These are phyloP conservation scores for Naganishia randhawae DNA, from an alignment of 768 basidiomycete genomes.

Conservation along the genomic window DNA sequence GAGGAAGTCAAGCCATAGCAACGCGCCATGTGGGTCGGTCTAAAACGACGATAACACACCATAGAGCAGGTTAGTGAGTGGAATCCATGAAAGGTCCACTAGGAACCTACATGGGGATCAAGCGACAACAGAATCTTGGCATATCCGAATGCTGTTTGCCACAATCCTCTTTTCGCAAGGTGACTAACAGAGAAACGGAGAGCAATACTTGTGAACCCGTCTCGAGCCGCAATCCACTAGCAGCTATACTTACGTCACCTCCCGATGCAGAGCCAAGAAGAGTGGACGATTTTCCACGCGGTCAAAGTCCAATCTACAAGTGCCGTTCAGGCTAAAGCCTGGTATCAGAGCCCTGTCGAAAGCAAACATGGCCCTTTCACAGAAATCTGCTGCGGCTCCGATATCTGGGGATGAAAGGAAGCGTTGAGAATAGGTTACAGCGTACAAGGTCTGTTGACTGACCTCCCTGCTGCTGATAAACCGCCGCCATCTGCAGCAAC, in stretches of 20 bases:
- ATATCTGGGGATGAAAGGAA: conserved; percentile 61
- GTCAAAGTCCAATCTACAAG: conserved; percentile 82
- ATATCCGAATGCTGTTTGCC: conserved; percentile 86
- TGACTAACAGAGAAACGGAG: conserved; percentile 56
- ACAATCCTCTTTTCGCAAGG: conserved; percentile 80
- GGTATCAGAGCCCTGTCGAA: conserved; percentile 88
- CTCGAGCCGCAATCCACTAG: not conserved
- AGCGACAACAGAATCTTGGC: conserved; percentile 77
- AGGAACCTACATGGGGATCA: conserved; percentile 58
- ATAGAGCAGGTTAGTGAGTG: not conserved
- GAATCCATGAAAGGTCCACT: not conserved
- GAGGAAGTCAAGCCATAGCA: conserved; percentile 73
- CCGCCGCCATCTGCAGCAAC: conserved; percentile 76
- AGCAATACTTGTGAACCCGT: conserved; percentile 8
- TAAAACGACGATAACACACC: conserved; percentile 6
- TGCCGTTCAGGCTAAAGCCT: conserved; percentile 75
- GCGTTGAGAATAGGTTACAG: not conserved
- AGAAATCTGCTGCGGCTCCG: conserved; percentile 74
- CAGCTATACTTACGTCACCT: conserved; percentile 62
- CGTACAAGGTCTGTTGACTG: not conserved
- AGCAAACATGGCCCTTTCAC: conserved; percentile 88
- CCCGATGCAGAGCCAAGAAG: conserved; percentile 79
- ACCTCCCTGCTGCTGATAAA: conserved; percentile 38
- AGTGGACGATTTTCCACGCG: conserved; percentile 90
- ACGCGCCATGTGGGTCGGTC: conserved; percentile 79